Evolutionary conservation across 2,329 filamentous ascomycete species (phyloP), one percentile per base, ranked within the genome.

Genomic region (Cercospora nicotianae): DNA sequence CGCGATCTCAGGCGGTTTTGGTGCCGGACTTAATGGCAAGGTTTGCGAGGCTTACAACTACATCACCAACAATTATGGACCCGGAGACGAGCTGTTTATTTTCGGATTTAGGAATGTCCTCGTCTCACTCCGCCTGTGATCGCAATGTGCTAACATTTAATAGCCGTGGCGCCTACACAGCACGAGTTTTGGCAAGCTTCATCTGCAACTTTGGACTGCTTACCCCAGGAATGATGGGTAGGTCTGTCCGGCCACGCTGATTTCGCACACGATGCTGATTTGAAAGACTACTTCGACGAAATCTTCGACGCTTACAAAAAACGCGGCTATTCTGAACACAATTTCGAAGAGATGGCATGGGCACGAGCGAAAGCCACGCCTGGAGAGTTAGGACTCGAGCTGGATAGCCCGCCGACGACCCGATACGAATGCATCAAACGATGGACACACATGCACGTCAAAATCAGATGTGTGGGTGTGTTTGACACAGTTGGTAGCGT

Each of bases 401-500:
- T 66, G 26, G 20, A 60, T 20, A 63, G 64, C 39, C 48, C 48
- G 51, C 36, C 13, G 36, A 68, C 58, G 23, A 39, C 69, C 20
- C 65, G 69, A 39, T 67, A 67, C 20, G 66, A 69, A 8, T 70
- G 63, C 26, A 60, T 69, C 58, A 68, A 67, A 58, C 62, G 63
- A 23, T 72, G 69, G 67, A 68, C 67, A 16, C 65, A 69, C 59
- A 28, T 73, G 20, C 72, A 75, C 31, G 67, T 74, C 53, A 71
- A 68, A 2, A 80, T 82, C 71, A 80, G 80, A 65, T 79, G 76
- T 6, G 79, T 83, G 26, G 81, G 78, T 1, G 81, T 83, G 2
- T 84, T 81, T 78, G 82, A 84, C 63, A 84, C 82, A 1, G 82
- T 84, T 9, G 78, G 77, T 33, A 70, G 69, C 10, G 55, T 75